Base-by-base conservation (phyloP, 2,329 filamentous ascomycete species). In the Macrophomina pseudophaseolina region DNA sequence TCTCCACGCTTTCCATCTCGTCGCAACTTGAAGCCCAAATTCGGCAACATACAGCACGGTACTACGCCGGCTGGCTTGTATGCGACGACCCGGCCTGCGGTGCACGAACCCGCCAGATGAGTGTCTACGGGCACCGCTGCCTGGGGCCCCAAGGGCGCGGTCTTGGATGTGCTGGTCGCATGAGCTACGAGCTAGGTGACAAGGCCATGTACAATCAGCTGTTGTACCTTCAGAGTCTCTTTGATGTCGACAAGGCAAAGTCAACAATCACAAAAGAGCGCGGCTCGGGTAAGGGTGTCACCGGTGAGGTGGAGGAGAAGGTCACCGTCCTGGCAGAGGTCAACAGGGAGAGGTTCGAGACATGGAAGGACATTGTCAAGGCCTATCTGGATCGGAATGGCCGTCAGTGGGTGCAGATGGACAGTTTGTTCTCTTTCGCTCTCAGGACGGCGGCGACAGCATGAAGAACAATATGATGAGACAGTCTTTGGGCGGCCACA, bases 171-270 rank as follows among this genome's bases (percentile, higher is more conserved):
- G 82, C 89, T 4, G 95, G 95, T 23, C 88, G 88, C 59, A 98
- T 99, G 94, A 83, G 87, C 28, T 97, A 94, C 76, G 93, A 96
- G 80, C 90, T 92, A 74, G 85, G 87, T 0, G 95, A 98, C 81
- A 94, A 95, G 80, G 90, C 91, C 73, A 86, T 98, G 67, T 98
- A 97, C 81, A 98, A 97, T 78, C 95, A 99, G 80, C 84, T 99
- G 48, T 81, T 98, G 65, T 99, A 97, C 81, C 91, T 94, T 76
- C 87, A 91, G 35, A 86, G 86, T 58, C 80, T 98, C 65, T 99
- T 93, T 84, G 94, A 99, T 78, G 91, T 96, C 3, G 94, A 98
- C 69, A 93, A 92, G 80, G 82, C 76, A 65, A 60, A 60, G 53
- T 69, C 70, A 18, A 70, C 71, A 59, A 66, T 51, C 35, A 76